A percentile compares a stretch with the other conserved stretches of the same genome.
These are phyloP conservation scores for Quercus variabilis DNA, from an alignment of 306 rosid genomes.

Conservation along the genomic window DNA sequence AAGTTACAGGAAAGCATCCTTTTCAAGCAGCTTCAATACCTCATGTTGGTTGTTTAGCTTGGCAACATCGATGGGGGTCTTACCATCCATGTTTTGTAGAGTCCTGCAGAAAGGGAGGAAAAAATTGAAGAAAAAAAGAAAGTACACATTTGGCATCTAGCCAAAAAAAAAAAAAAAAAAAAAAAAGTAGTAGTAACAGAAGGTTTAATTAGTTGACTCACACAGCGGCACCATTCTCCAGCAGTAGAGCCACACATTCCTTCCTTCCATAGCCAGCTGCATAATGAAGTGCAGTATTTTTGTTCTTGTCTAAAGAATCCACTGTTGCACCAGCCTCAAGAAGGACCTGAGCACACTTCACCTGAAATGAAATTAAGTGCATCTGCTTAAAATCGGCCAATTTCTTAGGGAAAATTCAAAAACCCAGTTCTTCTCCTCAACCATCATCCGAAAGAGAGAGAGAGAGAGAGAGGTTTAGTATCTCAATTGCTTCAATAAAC, in stretches of 20 bases:
- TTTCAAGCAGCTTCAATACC: slow-evolving; percentile 91
- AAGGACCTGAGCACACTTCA: slow-evolving; percentile 89
- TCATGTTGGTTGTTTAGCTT: slow-evolving; percentile 90
- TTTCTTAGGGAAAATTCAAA: background rate
- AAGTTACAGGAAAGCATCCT: slow-evolving; percentile 86
- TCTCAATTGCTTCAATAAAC: background rate
- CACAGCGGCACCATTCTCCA: slow-evolving; percentile 96
- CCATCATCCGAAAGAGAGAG: too few relatives aligned
- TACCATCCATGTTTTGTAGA: slow-evolving; percentile 93
- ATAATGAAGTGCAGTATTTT: slow-evolving; percentile 96
- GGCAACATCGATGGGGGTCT: slow-evolving; percentile 96
- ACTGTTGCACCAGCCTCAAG: slow-evolving; percentile 96
- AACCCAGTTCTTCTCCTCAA: background rate
- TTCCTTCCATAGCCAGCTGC: slow-evolving; percentile 99
- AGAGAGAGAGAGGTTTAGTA: background rate
- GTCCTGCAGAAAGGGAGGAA: slow-evolving; percentile 56
- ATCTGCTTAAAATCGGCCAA: background rate
- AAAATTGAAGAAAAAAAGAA: background rate
- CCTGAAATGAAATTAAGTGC: slow-evolving; percentile 45
- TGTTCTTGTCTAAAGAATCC: slow-evolving; percentile 91
- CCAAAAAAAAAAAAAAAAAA: background rate
- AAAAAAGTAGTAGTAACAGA: too few relatives aligned
- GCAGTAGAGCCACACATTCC: slow-evolving; percentile 92
- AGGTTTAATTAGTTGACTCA: slow-evolving; percentile 36
- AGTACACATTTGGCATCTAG: background rate